phyloP scores from a whole-genome alignment of 1,139 yeast genomes.

The Pichia sp. region DNA sequence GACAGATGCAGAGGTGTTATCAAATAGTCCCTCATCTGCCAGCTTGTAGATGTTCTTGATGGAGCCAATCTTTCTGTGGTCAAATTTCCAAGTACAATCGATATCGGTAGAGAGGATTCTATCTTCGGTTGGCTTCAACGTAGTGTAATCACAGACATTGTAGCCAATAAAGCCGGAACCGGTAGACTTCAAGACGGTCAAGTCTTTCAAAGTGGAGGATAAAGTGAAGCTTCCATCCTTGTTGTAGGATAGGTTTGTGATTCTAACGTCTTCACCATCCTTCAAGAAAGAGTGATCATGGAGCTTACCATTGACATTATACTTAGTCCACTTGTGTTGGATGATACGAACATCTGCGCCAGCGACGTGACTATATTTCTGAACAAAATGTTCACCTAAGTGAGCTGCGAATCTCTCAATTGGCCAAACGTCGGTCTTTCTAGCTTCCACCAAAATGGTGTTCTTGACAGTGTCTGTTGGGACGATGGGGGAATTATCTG shows the following conservation, averaged over 20 bases:
- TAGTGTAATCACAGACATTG: conserved; percentile 82
- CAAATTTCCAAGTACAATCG: conserved; percentile 68
- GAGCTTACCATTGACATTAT: conserved; percentile 59
- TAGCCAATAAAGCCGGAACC: conserved; percentile 90
- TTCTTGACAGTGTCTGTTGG: conserved; percentile 95
- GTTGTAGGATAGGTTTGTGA: conserved; percentile 48
- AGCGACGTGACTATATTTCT: conserved; percentile 67
- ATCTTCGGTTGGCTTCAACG: conserved; percentile 73
- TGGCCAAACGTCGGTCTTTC: conserved; percentile 77
- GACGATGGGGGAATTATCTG: conserved; percentile 81
- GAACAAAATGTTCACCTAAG: conserved; percentile 71
- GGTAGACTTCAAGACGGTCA: conserved; percentile 88
- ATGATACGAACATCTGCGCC: conserved; percentile 61
- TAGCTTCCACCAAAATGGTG: conserved; percentile 77
- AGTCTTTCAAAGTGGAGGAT: conserved; percentile 69
- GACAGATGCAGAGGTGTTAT: conserved; percentile 51
- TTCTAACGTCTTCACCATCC: conserved; percentile 77
- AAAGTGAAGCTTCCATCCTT: conserved; percentile 44
- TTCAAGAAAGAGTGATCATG: conserved; percentile 81
- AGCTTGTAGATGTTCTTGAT: conserved; percentile 43
- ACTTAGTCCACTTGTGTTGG: conserved; percentile 77
- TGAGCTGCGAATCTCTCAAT: conserved; percentile 85
- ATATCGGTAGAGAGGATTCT: conserved; percentile 86
- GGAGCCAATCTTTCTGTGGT: conserved; percentile 41
- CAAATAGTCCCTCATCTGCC: conserved; percentile 53